Conservation (phyloP, 768 basidiomycete genomes). For the Kwoniella europaea region DNA sequence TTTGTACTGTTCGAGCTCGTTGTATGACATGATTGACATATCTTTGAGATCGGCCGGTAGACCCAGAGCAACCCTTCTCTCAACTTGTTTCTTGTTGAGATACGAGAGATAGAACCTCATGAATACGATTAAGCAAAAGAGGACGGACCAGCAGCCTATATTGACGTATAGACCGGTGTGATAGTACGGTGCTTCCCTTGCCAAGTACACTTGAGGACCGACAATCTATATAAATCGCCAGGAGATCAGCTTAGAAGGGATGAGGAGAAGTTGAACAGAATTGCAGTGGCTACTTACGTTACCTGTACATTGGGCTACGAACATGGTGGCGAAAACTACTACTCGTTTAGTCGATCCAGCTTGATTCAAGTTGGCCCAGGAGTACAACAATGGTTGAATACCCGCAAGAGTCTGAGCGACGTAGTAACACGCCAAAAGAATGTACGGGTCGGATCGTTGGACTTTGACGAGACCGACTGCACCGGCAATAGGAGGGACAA, state of each 20-base stretch:
- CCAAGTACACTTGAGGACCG: constrained; percentile 44
- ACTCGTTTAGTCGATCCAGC: constrained; percentile 51
- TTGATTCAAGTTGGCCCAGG: constrained; percentile 52
- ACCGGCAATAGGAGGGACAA: constrained; percentile 26
- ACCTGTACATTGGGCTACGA: constrained; percentile 35
- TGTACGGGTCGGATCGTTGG: constrained; percentile 23
- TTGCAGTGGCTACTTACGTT: constrained; percentile 21
- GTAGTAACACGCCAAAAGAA: constrained; percentile 34
- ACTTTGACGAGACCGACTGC: constrained; percentile 28
- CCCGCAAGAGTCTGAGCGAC: constrained; percentile 37
- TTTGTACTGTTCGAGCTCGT: constrained; percentile 50
- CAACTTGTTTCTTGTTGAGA: constrained; percentile 48
- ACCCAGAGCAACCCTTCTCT: constrained; percentile 43
- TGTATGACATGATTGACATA: constrained; percentile 49
- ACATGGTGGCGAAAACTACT: constrained; percentile 43
- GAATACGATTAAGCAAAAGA: constrained; percentile 37
- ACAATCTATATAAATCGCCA: constrained; percentile 14
- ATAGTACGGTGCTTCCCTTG: constrained; percentile 45
- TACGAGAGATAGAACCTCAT: constrained; percentile 48
- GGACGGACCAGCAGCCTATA: constrained; percentile 48
- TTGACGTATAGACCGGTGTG: constrained; percentile 54
- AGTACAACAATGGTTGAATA: constrained; percentile 30
- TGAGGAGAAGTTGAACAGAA: too few species aligned
- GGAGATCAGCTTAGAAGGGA: too few species aligned
- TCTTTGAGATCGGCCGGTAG: constrained; percentile 46